These are phyloP conservation scores for Ceratopteris richardii DNA, from an alignment of 75 land plant species.

Conservation along the genomic window DNA sequence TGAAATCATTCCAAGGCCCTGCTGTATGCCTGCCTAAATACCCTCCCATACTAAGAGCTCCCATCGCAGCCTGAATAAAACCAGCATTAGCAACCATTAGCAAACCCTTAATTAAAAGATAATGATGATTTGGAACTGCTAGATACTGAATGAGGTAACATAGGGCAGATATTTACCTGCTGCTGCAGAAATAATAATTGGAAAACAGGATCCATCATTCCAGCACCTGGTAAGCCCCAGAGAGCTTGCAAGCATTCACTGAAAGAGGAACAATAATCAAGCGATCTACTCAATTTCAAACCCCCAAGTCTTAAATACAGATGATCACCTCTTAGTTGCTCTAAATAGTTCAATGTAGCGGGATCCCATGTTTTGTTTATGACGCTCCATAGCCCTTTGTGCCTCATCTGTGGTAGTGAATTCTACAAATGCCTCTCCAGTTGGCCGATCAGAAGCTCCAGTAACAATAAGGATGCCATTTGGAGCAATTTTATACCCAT, in stretches of 20 bases:
- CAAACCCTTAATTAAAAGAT: not conserved
- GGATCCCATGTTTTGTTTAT: constrained; percentile 17
- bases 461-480: constrained; percentile 18
- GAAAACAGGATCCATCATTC: constrained; percentile 10
- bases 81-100: not conserved
- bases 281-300: too few relatives aligned
- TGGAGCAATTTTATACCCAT: constrained; percentile 12
- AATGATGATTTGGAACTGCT: too few relatives aligned
- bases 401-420: constrained; percentile 11
- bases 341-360: constrained; percentile 21
- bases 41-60: constrained; percentile 11
- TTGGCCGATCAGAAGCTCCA: constrained; percentile 18
- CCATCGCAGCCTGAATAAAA: constrained; percentile 10
- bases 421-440: constrained; percentile 21
- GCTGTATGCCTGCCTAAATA: constrained; percentile 9
- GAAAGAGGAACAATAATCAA: not conserved
- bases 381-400: constrained; percentile 20
- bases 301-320: too few relatives aligned
- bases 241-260: constrained; percentile 16
- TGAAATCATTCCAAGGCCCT: constrained; percentile 11
- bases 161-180: constrained; percentile 5
- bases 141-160: too few relatives aligned
- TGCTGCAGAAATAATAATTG: constrained; percentile 16
- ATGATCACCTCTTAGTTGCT: constrained; percentile 14
- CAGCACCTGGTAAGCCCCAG: constrained; percentile 7